Evolutionary conservation across 768 basidiomycete genomes (phyloP).

Genomic region (Chalciporus chontae): DNA sequence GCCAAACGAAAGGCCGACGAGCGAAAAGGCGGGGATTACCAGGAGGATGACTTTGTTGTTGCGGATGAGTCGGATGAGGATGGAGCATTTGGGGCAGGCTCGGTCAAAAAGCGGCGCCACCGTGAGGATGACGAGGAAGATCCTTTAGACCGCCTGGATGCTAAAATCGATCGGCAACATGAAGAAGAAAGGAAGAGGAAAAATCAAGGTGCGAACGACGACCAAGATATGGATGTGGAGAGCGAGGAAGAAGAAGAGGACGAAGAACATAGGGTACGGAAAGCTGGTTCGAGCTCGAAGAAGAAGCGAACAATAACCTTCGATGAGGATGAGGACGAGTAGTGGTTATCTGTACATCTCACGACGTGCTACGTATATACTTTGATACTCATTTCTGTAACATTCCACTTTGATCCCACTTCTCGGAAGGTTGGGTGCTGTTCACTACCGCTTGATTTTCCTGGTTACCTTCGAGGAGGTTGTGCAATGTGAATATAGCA

Average conservation of each 20-base stretch:
- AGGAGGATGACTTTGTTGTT: slow-evolving; percentile 83
- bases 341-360: slow-evolving; percentile 7
- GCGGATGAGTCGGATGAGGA: slow-evolving; percentile 75
- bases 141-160: slow-evolving; percentile 67
- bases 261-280: slow-evolving; percentile 65
- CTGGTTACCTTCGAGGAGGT: slow-evolving; percentile 69
- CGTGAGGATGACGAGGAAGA: slow-evolving; percentile 49
- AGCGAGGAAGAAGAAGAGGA: slow-evolving; percentile 73
- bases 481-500: slow-evolving; percentile 80
- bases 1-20: slow-evolving; percentile 44
- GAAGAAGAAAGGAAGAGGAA: slow-evolving; percentile 50
- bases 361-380: slow-evolving; percentile 12
- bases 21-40: slow-evolving; percentile 68
- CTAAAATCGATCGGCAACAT: slow-evolving; percentile 54
- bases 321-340: slow-evolving; percentile 54
- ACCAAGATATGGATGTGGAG: slow-evolving; percentile 67
- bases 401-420: slow-evolving; percentile 56
- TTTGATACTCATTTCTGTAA: slow-evolving; percentile 33
- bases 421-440: slow-evolving; percentile 59
- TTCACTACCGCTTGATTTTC: slow-evolving; percentile 82
- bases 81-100: slow-evolving; percentile 33
- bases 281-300: slow-evolving; percentile 48
- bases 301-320: slow-evolving; percentile 55
- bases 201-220: slow-evolving; percentile 34
- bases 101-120: slow-evolving; percentile 34